These are phyloP conservation scores for Nannochloropsis gaditana DNA, from an alignment of 108 stramenopile genomes.

Conservation along the genomic window DNA sequence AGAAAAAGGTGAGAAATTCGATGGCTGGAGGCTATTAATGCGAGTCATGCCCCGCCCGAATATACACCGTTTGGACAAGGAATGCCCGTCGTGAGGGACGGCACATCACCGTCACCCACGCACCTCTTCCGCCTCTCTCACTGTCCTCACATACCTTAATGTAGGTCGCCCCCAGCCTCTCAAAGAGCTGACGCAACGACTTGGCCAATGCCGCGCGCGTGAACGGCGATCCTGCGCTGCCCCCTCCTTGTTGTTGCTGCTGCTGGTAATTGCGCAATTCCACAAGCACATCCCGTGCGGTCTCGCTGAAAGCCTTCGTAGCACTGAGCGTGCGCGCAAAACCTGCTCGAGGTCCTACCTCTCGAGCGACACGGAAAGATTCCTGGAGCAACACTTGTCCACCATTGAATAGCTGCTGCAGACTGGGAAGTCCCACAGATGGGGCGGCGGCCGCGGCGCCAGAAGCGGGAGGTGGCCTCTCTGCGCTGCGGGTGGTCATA, in stretches of 20 bases:
- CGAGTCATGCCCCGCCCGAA: too few relatives aligned
- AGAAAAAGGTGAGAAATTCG: neutral
- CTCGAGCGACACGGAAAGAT: neutral
- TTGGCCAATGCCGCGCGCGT: slow-evolving; percentile 6
- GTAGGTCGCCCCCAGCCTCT: slow-evolving; percentile 87
- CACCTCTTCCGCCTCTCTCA: too few relatives aligned
- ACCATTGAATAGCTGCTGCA: neutral
- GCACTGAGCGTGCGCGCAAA: neutral
- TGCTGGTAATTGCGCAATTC: slow-evolving; percentile 17
- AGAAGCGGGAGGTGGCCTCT: neutral
- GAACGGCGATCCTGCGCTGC: neutral
- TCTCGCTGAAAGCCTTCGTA: slow-evolving; percentile 18
- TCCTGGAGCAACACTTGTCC: neutral
- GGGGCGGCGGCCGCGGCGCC: neutral
- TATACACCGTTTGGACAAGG: neutral
- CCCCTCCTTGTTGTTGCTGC: neutral
- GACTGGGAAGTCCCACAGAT: neutral
- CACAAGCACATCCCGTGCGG: neutral
- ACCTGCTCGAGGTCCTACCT: neutral
- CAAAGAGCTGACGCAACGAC: slow-evolving; percentile 60
- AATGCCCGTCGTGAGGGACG: neutral
- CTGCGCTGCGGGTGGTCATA: slow-evolving; percentile 12
- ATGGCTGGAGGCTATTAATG: neutral
- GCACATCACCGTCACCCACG: too few relatives aligned
- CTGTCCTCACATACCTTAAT: slow-evolving; percentile 57